phyloP scores from a whole-genome alignment of 2,329 filamentous ascomycete genomes.

The Lithohypha guttulata region DNA sequence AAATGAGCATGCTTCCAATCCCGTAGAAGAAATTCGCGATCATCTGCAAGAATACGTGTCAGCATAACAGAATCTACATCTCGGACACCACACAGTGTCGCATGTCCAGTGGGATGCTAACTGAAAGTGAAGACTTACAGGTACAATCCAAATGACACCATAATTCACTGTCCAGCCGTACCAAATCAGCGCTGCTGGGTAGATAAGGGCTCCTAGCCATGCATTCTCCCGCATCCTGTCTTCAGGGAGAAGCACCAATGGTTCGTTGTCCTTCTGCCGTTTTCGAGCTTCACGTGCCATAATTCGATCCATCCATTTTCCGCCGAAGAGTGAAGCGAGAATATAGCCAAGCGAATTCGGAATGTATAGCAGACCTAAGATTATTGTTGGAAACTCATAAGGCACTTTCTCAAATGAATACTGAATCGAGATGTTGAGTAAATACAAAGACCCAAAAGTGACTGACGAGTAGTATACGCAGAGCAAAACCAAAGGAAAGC shows the following conservation, averaged over 20 bases:
- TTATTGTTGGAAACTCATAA: constrained; percentile 57
- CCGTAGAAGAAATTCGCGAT: constrained; percentile 66
- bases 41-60: constrained; percentile 33
- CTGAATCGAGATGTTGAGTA: constrained; percentile 69
- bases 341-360: constrained; percentile 65
- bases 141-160: constrained; percentile 52
- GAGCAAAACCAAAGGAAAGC: constrained; percentile 61
- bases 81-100: no score
- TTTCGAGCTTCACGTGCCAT: constrained; percentile 67
- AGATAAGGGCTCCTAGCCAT: constrained; percentile 61
- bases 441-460: constrained; percentile 63
- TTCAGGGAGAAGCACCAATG: constrained; percentile 60
- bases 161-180: constrained; percentile 66
- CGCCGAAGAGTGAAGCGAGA: constrained; percentile 56
- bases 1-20: constrained; percentile 67
- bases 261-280: constrained; percentile 53
- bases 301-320: constrained; percentile 68
- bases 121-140: constrained; percentile 33
- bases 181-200: constrained; percentile 59
- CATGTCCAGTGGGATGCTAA: no score
- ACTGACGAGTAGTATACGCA: constrained; percentile 65
- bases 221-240: constrained; percentile 76
- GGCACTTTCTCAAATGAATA: constrained; percentile 55
- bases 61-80: no score
- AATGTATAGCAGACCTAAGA: constrained; percentile 68